Base-by-base conservation (phyloP, 768 basidiomycete genomes). In the Gyrodon lividus region DNA sequence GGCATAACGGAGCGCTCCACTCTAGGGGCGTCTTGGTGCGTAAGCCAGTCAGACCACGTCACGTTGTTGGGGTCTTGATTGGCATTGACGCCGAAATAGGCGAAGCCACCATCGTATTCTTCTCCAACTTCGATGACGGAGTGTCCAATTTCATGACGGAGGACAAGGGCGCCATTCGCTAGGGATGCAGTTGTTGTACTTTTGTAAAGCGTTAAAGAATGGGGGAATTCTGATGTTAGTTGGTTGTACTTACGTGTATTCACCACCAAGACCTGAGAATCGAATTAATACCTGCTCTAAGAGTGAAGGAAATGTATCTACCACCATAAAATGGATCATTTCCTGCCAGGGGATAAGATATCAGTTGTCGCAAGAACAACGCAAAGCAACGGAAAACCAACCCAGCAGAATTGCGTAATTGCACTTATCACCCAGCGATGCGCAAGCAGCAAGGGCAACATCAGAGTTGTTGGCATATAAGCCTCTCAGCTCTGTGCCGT, bases 321-420 rank as follows among this genome's bases (percentile, higher is more conserved):
- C 88, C 89, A 51, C 89, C 89, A 54, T 90, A 90, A 5, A 83
- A 66, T 6, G 89, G 86, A 66, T 90, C 88, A 56, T 92, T 89
- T 16, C 82, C 87, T 89, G 39, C n/a, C 43, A 41, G 5, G 28
- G 28, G 13, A 37, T 17, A 10, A 20, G 17, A 26, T 37, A 34
- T 58, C 40, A 64, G 59, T 39, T 22, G 12, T 30, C 16, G 4
- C 4, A 14, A 44, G 30, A 28, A 52, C 26, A 16, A 12, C 12
- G 30, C 39, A 38, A 41, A 42, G 38, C 6, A 59, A 59, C 42
- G 40, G 56, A 47, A 20, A 37, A 49, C 70, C 39, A 55, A 86
- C 87, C 89, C 52, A 91, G 68, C 7, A 90, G 67, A 45, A 92
- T 86, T 2, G 87, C 86, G 64, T 85, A 89, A 68, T 90, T 80